A percentile compares a stretch with the other conserved stretches of the same genome.
Conservation (phyloP, 2,329 filamentous ascomycete genomes). For the Fusarium sp. region DNA sequence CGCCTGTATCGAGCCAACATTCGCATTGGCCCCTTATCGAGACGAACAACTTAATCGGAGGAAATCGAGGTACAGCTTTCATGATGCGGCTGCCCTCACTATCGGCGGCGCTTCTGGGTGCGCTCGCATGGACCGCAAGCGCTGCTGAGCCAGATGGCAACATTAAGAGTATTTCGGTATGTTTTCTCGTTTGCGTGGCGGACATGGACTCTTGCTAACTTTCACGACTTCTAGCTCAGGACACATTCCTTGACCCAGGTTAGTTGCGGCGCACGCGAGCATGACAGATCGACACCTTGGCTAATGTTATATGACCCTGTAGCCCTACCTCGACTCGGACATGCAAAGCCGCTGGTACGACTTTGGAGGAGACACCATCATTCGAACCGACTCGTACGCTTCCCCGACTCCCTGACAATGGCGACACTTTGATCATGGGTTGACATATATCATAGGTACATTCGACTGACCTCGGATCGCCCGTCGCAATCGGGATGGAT, state of each 20-base stretch:
- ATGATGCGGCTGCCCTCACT: constrained; percentile 63
- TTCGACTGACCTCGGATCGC: constrained; percentile 90
- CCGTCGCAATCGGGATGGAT: constrained; percentile 93
- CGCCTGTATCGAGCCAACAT: constrained; percentile 33
- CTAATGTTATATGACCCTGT: constrained; percentile 42
- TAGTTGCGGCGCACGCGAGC: constrained; percentile 55
- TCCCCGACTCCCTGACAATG: constrained; percentile 19
- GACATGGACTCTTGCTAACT: constrained; percentile 32
- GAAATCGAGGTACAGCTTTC: constrained; percentile 31
- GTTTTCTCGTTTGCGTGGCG: constrained; percentile 31
- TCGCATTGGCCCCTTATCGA: constrained; percentile 32
- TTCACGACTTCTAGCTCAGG: constrained; percentile 70
- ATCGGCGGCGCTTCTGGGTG: constrained; percentile 62
- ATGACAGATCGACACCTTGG: constrained; percentile 23
- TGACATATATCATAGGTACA: constrained; percentile 71
- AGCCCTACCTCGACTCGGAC: constrained; percentile 98
- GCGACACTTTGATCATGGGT: constrained; percentile 26
- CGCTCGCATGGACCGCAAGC: constrained; percentile 62
- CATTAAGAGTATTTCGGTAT: constrained; percentile 65
- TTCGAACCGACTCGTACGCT: constrained; percentile 76
- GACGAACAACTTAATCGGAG: constrained; percentile 5
- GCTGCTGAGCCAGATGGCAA: constrained; percentile 62
- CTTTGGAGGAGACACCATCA: constrained; percentile 94
- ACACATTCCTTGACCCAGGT: constrained; percentile 88
- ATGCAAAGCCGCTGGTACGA: constrained; percentile 99